Base-by-base conservation (phyloP, 345 rosid genomes). In the Citrus australasica region DNA sequence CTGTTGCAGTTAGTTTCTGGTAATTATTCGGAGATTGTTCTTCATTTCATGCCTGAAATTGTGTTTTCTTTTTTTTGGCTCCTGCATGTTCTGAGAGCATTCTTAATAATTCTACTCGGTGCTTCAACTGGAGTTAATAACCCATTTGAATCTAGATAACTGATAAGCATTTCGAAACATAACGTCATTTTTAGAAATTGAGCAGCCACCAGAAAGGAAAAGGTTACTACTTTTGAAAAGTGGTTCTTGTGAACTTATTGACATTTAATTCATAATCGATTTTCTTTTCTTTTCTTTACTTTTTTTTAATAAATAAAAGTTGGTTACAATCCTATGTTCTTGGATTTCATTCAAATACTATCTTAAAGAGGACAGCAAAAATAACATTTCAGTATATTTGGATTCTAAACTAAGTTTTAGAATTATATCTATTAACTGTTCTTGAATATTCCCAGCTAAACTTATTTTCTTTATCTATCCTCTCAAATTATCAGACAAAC, bases 1-100 rank as follows among this genome's bases (percentile, higher is more conserved):
- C 97, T 33, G 94, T 92, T 25, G 97, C 92, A 10, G 98, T 93
- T 68, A 77, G 89, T 37, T 93, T 86, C 84, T 93, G 98, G 97
- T 90, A 87, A 85, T 65, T 68, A 51, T 32, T 53, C 5, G 8
- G 28, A 48, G 25, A 21, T 30, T 71, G 42, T 4, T 80, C 58
- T 48, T 51, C 25, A 55, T 53, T 48, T 42, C 69, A 40, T 73
- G 65, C 33, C 65, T 67, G 16, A 8, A 32, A 33, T 55, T 24
- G 37, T 17, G 25, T 55, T 0, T 76, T 32, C 6, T 42, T 42
- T 42, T 51, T 65, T 53, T 11, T 4, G 3, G 13, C 9, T 48
- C 46, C 46, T 42, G 58, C 76, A 24, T 24, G 67, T 21, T 42
- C 28, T 53, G 35, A 13, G 10, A 61, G 30, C 38, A n/a, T 24